Evolutionary conservation across 2,329 filamentous ascomycete species (phyloP).

Genomic region (Trichocomaceae sp.): DNA sequence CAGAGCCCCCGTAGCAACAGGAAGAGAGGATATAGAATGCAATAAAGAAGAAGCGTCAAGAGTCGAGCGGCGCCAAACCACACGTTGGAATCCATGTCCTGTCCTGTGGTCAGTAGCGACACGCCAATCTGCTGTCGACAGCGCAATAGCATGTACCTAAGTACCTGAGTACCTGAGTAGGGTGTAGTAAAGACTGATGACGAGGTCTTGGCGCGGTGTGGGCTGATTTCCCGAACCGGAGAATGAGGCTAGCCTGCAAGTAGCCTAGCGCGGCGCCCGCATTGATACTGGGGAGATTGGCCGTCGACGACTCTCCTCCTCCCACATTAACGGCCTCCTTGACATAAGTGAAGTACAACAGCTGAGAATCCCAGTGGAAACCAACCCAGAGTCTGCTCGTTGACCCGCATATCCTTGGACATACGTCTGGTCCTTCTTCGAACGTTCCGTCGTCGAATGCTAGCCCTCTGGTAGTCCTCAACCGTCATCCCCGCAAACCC

Average conservation of each 20-base stretch:
- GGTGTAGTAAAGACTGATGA: background rate
- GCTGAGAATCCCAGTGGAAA: background rate
- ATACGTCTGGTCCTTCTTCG: conserved; percentile 1
- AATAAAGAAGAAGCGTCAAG: conserved; percentile 23
- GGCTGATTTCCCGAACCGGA: conserved; percentile 1
- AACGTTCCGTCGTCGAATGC: conserved; percentile 20
- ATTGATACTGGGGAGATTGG: background rate
- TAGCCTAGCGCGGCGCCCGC: background rate
- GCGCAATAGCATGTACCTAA: background rate
- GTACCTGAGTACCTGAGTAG: too few species aligned
- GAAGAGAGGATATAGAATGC: conserved; percentile 34
- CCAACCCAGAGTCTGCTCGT: background rate
- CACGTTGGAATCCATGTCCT: conserved; percentile 13
- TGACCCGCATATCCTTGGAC: background rate
- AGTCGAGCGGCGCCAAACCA: conserved; percentile 31
- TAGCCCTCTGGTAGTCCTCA: conserved; percentile 16
- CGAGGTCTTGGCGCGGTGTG: background rate
- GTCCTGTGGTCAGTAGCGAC: background rate
- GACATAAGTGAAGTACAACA: background rate
- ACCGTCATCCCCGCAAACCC: conserved; percentile 11
- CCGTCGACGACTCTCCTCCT: background rate
- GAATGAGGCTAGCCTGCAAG: conserved; percentile 21
- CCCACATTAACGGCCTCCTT: background rate
- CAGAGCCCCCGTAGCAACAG: conserved; percentile 34
- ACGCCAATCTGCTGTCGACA: background rate